Conservation (phyloP, 2,329 filamentous ascomycete species). For the Tolypocladium capitatum region DNA sequence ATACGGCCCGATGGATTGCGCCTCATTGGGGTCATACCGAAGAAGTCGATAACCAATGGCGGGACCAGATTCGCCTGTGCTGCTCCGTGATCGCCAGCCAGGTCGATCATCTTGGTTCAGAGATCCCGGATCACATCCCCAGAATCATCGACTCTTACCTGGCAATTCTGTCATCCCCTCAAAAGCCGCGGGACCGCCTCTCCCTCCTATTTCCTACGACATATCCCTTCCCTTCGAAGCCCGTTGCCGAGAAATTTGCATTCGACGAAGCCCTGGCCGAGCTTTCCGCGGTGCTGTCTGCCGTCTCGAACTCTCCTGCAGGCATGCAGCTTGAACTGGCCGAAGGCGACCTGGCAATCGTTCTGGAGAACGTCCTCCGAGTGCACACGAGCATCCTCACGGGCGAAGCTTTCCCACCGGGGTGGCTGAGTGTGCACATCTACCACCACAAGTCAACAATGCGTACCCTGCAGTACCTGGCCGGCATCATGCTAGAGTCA, state of each 20-base stretch:
- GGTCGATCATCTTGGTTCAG: constrained; percentile 60
- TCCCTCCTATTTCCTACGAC: constrained; percentile 81
- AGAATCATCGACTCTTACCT: constrained; percentile 86
- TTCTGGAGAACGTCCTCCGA: constrained; percentile 67
- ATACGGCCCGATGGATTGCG: constrained; percentile 79
- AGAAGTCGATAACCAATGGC: constrained; percentile 71
- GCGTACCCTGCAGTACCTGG: constrained; percentile 70
- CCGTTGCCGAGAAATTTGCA: constrained; percentile 42
- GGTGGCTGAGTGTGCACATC: constrained; percentile 88
- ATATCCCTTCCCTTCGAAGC: constrained; percentile 75
- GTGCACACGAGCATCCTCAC: constrained; percentile 81
- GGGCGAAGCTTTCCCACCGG: constrained; percentile 76
- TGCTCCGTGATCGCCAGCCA: constrained; percentile 87
- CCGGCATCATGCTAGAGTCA: constrained; percentile 63
- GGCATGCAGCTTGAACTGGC: constrained; percentile 65
- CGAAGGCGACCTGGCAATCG: constrained; percentile 58
- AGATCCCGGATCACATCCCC: constrained; percentile 79
- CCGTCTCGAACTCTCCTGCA: constrained; percentile 56
- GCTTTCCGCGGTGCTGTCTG: constrained; percentile 74
- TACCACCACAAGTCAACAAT: constrained; percentile 87
- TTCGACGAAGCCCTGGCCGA: constrained; percentile 87
- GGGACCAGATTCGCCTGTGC: constrained; percentile 83
- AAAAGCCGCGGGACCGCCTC: constrained; percentile 48
- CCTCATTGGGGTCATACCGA: constrained; percentile 80
- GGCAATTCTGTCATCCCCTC: constrained; percentile 48